Percentiles rank a stretch among this genome's conserved stretches.
Evolutionary conservation across 1,284 basidiomycete genomes (phyloP).

Genomic region (Malassezia japonica): DNA sequence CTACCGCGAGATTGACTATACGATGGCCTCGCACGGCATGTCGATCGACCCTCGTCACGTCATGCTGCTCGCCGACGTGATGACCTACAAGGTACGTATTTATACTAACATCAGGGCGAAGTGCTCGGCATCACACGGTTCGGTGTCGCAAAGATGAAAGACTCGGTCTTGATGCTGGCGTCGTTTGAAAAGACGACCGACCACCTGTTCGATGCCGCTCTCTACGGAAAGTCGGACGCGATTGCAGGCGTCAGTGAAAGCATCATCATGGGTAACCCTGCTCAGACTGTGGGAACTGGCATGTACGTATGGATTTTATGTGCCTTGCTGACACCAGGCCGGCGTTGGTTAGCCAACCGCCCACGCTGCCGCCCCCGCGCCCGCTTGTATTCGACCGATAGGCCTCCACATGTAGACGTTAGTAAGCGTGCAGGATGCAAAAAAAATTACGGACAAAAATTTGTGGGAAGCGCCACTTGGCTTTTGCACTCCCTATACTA

Average conservation of each 20-base stretch:
- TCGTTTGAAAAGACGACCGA: constrained; percentile 99
- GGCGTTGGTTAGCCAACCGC: constrained; percentile 26
- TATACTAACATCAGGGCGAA: constrained; percentile 61
- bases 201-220: constrained; percentile 93
- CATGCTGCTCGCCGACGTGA: constrained; percentile 95
- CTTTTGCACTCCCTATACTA: neutral
- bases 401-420: constrained; percentile 12
- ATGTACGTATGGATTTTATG: constrained; percentile 18
- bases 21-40: constrained; percentile 96
- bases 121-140: constrained; percentile 97
- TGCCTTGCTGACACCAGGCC: constrained; percentile 12
- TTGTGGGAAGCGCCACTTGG: neutral
- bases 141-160: constrained; percentile 99
- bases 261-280: constrained; percentile 99
- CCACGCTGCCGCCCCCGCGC: constrained; percentile 26
- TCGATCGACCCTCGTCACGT: constrained; percentile 97
- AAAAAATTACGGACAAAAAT: constrained; percentile 4
- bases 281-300: constrained; percentile 89
- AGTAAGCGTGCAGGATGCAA: constrained; percentile 11
- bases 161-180: constrained; percentile 96
- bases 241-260: constrained; percentile 97
- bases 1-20: constrained; percentile 88
- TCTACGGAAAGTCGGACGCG: constrained; percentile 86
- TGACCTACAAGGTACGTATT: constrained; percentile 72
- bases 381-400: constrained; percentile 32